Percentiles rank a stretch among this genome's conserved stretches.
phyloP scores from a whole-genome alignment of 768 basidiomycete genomes.

The Termitomyces sp. region DNA sequence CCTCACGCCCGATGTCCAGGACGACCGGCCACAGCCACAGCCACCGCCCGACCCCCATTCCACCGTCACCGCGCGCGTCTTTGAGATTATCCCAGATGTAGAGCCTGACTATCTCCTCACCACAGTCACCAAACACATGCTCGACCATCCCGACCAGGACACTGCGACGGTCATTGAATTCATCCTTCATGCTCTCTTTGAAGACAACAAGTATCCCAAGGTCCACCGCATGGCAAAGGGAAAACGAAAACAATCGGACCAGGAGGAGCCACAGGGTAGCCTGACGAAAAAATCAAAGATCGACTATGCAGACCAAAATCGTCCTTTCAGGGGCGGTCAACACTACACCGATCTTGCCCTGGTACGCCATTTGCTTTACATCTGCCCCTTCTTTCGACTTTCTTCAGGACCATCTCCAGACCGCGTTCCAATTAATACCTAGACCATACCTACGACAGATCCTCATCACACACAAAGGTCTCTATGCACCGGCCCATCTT shows the following conservation, averaged over 20 bases:
- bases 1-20: too few species aligned
- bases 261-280: constrained; percentile 22
- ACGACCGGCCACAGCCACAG: too few species aligned
- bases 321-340: constrained; percentile 35
- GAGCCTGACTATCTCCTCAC: constrained; percentile 45
- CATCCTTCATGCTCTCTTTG: constrained; percentile 58
- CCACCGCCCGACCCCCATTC: constrained; percentile 18
- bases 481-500: constrained; percentile 68
- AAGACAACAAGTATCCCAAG: constrained; percentile 55
- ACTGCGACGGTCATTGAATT: constrained; percentile 39
- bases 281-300: constrained; percentile 35
- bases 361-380: constrained; percentile 28
- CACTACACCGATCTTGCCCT: constrained; percentile 48
- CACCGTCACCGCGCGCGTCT: constrained; percentile 39
- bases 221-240: constrained; percentile 30
- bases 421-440: constrained; percentile 55
- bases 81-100: constrained; percentile 72
- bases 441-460: constrained; percentile 45
- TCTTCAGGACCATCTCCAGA: constrained; percentile 44
- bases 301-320: constrained; percentile 49
- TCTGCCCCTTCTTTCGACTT: not conserved
- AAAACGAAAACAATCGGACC: constrained; percentile 28
- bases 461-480: constrained; percentile 29
- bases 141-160: constrained; percentile 18
- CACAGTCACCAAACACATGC: constrained; percentile 41